Percentiles rank a stretch among this genome's conserved stretches.
Evolutionary conservation across 305 asterid genomes (phyloP).

Genomic region (Nicotiana rustica): DNA sequence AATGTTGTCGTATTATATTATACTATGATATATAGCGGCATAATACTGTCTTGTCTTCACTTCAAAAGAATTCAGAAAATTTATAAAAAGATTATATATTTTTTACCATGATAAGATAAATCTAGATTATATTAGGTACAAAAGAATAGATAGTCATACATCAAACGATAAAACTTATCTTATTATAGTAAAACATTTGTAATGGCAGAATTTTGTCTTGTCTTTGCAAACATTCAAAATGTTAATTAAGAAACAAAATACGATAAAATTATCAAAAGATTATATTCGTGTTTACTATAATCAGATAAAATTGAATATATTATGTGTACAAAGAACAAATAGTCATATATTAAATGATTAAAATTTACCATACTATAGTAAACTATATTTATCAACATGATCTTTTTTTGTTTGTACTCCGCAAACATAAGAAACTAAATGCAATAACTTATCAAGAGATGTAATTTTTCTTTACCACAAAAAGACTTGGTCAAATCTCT

Average conservation of each 20-base stretch:
- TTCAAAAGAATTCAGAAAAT: too few relatives aligned
- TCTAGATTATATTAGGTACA: too few relatives aligned
- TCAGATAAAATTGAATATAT: neutral
- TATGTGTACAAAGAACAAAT: neutral
- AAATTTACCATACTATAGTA: neutral
- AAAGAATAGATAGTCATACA: too few relatives aligned
- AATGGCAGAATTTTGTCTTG: neutral
- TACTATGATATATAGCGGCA: neutral
- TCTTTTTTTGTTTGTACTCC: neutral
- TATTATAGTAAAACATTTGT: too few relatives aligned
- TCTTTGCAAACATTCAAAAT: neutral
- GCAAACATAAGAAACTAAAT: neutral
- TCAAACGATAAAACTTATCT: too few relatives aligned
- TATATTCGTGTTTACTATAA: neutral
- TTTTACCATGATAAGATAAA: too few relatives aligned
- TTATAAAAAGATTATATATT: too few relatives aligned
- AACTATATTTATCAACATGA: neutral
- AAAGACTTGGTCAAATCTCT: neutral
- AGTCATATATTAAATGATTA: too few relatives aligned
- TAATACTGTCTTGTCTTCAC: neutral
- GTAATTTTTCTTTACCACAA: neutral
- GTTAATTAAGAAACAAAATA: neutral
- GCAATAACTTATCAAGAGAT: neutral
- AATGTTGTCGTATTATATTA: neutral
- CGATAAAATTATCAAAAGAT: too few relatives aligned